A percentile compares a stretch with the other conserved stretches of the same genome.
Evolutionary conservation across 2,329 filamentous ascomycete species (phyloP).

Genomic region (Aaosphaeria pasadenensis): DNA sequence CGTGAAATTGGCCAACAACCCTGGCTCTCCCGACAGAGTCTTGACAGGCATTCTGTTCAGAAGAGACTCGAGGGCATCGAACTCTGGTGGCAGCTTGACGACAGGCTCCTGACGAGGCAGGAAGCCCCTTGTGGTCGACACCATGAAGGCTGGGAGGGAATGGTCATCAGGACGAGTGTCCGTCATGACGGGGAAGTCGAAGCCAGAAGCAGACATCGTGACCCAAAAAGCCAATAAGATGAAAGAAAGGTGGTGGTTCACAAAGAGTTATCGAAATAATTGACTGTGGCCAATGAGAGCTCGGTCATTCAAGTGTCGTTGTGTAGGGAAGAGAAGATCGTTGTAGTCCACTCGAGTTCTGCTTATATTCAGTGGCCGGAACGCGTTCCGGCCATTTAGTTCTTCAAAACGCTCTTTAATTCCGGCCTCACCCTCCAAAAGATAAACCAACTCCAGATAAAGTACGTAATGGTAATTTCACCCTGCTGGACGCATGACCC

Average conservation of each 20-base stretch:
- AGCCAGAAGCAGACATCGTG: conserved; percentile 42
- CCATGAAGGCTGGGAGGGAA: conserved; percentile 72
- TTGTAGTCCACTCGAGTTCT: conserved; percentile 14
- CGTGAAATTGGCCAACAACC: conserved; percentile 70
- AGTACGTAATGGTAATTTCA: conserved; percentile 37
- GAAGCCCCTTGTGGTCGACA: conserved; percentile 72
- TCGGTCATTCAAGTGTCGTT: background rate
- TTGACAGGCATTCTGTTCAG: conserved; percentile 76
- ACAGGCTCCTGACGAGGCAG: conserved; percentile 58
- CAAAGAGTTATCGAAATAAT: background rate
- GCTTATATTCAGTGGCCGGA: conserved; percentile 38
- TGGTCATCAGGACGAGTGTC: conserved; percentile 62
- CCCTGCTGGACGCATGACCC: conserved; percentile 11
- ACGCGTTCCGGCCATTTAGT: conserved; percentile 23
- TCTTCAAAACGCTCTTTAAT: conserved; percentile 10
- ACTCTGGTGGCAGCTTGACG: conserved; percentile 65
- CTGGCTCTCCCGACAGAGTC: conserved; percentile 69
- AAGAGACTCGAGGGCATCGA: conserved; percentile 68
- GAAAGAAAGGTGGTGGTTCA: background rate
- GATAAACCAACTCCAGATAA: conserved; percentile 29
- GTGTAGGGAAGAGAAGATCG: conserved; percentile 1
- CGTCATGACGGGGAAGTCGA: conserved; percentile 59
- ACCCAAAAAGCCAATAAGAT: conserved; percentile 3
- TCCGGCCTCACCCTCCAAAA: conserved; percentile 29
- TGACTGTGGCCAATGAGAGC: conserved; percentile 1